These are phyloP conservation scores for Calamus simplicifolius DNA, from an alignment of 176 grass and related monocot genomes.

Conservation along the genomic window DNA sequence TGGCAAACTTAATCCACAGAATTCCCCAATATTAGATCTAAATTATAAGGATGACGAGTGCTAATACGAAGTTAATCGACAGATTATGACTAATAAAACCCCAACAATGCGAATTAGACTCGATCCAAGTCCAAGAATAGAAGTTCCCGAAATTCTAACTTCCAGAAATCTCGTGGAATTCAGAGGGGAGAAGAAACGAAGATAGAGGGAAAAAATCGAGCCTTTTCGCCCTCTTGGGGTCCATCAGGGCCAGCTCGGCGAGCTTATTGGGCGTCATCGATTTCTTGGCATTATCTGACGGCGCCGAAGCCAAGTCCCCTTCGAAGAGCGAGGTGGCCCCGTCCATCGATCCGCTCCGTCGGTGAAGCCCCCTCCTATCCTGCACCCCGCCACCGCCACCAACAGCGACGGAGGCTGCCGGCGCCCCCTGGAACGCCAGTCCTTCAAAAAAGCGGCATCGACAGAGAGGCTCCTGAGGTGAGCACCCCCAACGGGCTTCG, in stretches of 20 bases:
- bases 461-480: constrained; percentile 80
- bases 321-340: constrained; percentile 62
- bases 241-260: constrained; percentile 67
- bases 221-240: constrained; percentile 97
- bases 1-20: too few species aligned
- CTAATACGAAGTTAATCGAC: too few species aligned
- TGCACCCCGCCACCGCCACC: constrained; percentile 16
- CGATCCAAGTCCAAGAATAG: too few species aligned
- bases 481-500: constrained; percentile 16
- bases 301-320: constrained; percentile 43
- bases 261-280: constrained; percentile 67
- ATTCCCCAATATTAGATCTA: too few species aligned
- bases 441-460: constrained; percentile 89
- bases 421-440: constrained; percentile 40
- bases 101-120: too few species aligned
- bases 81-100: too few species aligned
- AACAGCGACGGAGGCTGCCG: background rate
- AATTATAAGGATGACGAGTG: too few species aligned
- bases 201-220: background rate
- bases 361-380: constrained; percentile 25
- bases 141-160: too few species aligned
- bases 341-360: constrained; percentile 82
- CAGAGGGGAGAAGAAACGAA: background rate
- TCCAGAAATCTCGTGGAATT: too few species aligned
- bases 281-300: constrained; percentile 87